Percentiles rank a stretch among this genome's conserved stretches.
phyloP scores from a whole-genome alignment of 2,329 filamentous ascomycete genomes.

The Verticillium zaregamsianum region DNA sequence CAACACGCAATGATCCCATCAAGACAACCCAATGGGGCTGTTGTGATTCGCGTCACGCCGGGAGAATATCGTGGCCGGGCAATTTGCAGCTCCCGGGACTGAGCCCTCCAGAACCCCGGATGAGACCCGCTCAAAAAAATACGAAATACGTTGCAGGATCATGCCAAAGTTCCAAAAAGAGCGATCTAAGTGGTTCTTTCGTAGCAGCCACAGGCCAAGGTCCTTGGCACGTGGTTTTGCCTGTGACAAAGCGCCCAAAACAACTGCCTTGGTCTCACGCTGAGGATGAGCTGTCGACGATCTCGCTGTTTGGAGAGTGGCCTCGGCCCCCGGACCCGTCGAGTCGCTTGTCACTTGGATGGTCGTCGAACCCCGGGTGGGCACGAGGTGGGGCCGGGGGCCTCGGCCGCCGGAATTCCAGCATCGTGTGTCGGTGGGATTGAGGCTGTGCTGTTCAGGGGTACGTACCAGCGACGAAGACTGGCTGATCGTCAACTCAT shows the following conservation, averaged over 20 bases:
- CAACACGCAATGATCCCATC: neutral
- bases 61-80: neutral
- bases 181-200: neutral
- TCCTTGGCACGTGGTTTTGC: neutral
- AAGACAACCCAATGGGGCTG: neutral
- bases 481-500: too few relatives aligned
- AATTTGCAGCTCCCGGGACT: neutral
- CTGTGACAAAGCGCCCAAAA: too few relatives aligned
- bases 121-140: neutral
- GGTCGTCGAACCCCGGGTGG: constrained; percentile 5
- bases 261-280: too few relatives aligned
- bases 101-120: neutral
- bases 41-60: neutral
- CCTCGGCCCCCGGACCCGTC: neutral
- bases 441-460: neutral
- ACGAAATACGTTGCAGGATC: neutral
- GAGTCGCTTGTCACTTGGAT: neutral
- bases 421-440: neutral
- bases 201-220: neutral
- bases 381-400: neutral
- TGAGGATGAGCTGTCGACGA: neutral
- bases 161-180: neutral
- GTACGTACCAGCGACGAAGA: too few relatives aligned
- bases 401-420: neutral
- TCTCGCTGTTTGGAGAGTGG: neutral